Conservation (phyloP, 352 stramenopile species). For the Labyrinthula sp. region DNA sequence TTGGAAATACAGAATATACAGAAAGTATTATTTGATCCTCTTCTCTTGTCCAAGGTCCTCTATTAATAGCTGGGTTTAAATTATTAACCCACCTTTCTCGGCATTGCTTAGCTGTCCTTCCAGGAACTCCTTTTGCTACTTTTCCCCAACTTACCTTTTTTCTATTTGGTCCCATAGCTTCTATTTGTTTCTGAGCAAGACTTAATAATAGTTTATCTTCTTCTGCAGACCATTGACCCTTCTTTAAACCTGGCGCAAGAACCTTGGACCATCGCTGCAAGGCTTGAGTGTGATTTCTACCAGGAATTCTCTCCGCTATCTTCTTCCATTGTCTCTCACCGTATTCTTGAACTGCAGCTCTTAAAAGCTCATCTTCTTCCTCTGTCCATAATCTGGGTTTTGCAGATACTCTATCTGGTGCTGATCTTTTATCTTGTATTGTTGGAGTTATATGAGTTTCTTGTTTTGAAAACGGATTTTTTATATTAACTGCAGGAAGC, state of each 20-base stretch:
- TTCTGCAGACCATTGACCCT: slow-evolving; percentile 63
- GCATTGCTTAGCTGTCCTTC: slow-evolving; percentile 37
- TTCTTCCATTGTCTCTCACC: slow-evolving; percentile 71
- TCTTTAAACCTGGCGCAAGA: slow-evolving; percentile 54
- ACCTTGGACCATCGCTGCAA: slow-evolving; percentile 70
- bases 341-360: slow-evolving; percentile 53
- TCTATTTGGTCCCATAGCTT: slow-evolving; percentile 55
- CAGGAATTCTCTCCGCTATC: slow-evolving; percentile 56
- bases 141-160: slow-evolving; percentile 24
- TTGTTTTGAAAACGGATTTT: too few species aligned
- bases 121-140: slow-evolving; percentile 21
- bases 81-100: slow-evolving; percentile 37
- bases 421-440: slow-evolving; percentile 18
- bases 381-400: slow-evolving; percentile 45
- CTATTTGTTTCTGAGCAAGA: slow-evolving; percentile 52
- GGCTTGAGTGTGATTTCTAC: slow-evolving; percentile 65
- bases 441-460: too few species aligned
- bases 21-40: slow-evolving; percentile 28
- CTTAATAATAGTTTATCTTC: slow-evolving; percentile 54
- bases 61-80: slow-evolving; percentile 33
- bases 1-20: slow-evolving; percentile 25
- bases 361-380: slow-evolving; percentile 60
- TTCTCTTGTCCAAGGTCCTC: slow-evolving; percentile 29
- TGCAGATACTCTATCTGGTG: slow-evolving; percentile 45
- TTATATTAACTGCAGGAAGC: too few species aligned